Conservation (phyloP, 768 basidiomycete species). For the Calocybe indica region DNA sequence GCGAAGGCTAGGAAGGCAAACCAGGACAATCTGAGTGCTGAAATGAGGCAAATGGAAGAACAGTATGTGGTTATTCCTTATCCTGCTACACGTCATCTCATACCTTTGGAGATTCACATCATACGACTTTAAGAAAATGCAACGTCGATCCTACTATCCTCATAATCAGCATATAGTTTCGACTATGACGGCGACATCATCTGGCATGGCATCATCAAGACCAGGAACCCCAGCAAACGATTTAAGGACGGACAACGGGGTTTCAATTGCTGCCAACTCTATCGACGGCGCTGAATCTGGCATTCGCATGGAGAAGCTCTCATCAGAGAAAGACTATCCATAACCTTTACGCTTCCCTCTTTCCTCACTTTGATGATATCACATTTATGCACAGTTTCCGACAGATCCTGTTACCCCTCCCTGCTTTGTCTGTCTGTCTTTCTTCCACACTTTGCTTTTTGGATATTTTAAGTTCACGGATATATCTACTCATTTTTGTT, state of each 20-base stretch:
- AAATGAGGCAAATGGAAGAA: constrained; percentile 98
- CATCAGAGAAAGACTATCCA: constrained; percentile 45
- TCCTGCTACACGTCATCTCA: constrained; percentile 3
- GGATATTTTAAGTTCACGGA: no score
- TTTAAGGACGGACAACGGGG: constrained; percentile 36
- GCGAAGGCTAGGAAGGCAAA: constrained; percentile 89
- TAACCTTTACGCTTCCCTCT: constrained; percentile 17
- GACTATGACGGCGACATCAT: constrained; percentile 71
- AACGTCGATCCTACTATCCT: constrained; percentile 87
- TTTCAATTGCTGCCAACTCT: constrained; percentile 34
- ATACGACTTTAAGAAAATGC: constrained; percentile 91
- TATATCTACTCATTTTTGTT: no score
- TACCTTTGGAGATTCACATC: constrained; percentile 62
- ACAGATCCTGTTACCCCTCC: not conserved
- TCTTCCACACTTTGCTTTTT: no score
- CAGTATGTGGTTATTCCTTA: constrained; percentile 52
- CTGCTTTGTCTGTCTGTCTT: not conserved
- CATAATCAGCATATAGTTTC: constrained; percentile 70
- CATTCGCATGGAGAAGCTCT: constrained; percentile 34
- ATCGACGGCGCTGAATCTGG: constrained; percentile 31
- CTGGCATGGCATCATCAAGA: constrained; percentile 63
- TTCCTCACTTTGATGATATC: not conserved
- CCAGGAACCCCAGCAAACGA: constrained; percentile 66
- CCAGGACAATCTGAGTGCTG: constrained; percentile 81
- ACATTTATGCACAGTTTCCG: constrained; percentile 1